phyloP scores from a whole-genome alignment of 805 yeast genomes.

The Yueomyces sp. region DNA sequence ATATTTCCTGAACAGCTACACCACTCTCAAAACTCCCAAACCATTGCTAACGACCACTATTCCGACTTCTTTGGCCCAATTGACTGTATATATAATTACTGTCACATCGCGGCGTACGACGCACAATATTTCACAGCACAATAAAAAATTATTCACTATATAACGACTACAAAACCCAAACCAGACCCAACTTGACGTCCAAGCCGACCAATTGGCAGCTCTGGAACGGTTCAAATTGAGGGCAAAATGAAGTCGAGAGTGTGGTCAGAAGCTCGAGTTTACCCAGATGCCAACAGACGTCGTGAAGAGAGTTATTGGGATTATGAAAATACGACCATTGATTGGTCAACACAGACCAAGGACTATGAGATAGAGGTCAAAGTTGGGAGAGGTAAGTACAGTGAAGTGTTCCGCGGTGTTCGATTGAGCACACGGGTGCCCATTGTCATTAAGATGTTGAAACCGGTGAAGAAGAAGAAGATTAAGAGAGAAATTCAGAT shows the following conservation, averaged over 20 bases:
- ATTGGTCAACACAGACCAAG: slow-evolving; percentile 44
- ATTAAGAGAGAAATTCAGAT: slow-evolving; percentile 83
- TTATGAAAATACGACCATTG: slow-evolving; percentile 53
- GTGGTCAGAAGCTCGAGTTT: slow-evolving; percentile 45
- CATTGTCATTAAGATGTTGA: slow-evolving; percentile 79
- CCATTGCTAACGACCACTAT: too few species aligned
- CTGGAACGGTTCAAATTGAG: too few species aligned
- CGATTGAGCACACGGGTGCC: slow-evolving; percentile 47
- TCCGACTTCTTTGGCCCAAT: too few species aligned
- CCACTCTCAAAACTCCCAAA: too few species aligned
- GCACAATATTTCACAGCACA: too few species aligned
- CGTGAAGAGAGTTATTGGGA: slow-evolving; percentile 76
- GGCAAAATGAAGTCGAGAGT: slow-evolving; percentile 21
- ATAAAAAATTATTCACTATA: too few species aligned
- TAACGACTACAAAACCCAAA: too few species aligned
- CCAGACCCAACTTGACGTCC: too few species aligned
- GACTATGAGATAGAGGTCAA: slow-evolving; percentile 69
- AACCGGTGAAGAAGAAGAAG: slow-evolving; percentile 87
- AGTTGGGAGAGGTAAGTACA: slow-evolving; percentile 87
- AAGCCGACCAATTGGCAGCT: too few species aligned
- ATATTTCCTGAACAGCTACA: too few species aligned
- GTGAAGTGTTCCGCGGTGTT: slow-evolving; percentile 86
- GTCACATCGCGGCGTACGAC: too few species aligned
- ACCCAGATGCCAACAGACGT: slow-evolving; percentile 57
- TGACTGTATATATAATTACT: too few species aligned